Base-by-base conservation (phyloP, 2,329 filamentous ascomycete genomes). In the Aureobasidium sp. region DNA sequence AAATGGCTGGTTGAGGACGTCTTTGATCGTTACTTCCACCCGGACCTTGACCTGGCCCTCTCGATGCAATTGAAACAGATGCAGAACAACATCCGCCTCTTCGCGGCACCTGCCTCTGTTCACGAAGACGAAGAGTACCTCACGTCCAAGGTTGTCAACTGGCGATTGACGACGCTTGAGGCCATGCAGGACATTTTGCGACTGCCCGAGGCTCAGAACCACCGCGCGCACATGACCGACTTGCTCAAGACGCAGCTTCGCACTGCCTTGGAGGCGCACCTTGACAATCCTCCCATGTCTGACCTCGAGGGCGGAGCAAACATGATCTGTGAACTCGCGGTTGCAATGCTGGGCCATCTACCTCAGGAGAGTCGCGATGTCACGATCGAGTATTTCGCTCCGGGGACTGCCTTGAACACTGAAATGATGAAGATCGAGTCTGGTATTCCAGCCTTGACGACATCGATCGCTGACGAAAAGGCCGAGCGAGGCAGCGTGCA, bases 301-400 rank as follows among this genome's bases (percentile, higher is more conserved):
- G 92, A 91, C 9, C 82, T 97, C n/a, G 87, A 93, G 67, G 91
- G 90, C 57, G 91, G 90, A 65, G 89, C 92, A 2, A 87, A 87
- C 61, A 96, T 94, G 86, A 97, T 99, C 72, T 83, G 97, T 61
- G 92, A 97, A 75, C 82, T 97, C 56, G 91, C 92, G 0, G 84
- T 97, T 34, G 88, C 87, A 64, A 91, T 99, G 66, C 86, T 90
- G 0, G 84, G 87, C 63, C 95, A 97, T 72, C 77, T 97, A 49
- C 93, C 94, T 0, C 77, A 96, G 42, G 94, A 99, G 75, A 94
- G 90, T 68, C 85, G 94, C 66, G 94, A 97, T 70, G 90, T 99
- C 17, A 86, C 86, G 47, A 88, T 99, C 64, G 85, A 88, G 65
- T 97, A 96, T 72, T 91, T 92, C 58, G 77, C 87, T 62, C 93